phyloP scores from a whole-genome alignment of 2,329 filamentous ascomycete genomes.

The Cryoendolithus antarcticus region DNA sequence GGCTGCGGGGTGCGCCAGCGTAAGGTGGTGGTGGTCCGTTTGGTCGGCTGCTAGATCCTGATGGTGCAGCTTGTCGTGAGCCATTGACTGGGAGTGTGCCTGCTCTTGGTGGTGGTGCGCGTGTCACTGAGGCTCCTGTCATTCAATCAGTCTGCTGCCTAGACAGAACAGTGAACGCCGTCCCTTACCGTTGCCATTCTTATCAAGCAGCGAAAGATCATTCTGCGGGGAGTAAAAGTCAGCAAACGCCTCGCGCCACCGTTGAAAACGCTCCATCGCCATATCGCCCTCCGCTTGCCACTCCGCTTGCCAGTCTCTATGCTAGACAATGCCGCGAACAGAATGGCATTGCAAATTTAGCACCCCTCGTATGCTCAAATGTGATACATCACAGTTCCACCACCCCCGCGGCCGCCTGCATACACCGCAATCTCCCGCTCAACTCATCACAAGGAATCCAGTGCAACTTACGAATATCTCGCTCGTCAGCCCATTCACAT shows the following conservation, averaged over 20 bases:
- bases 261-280: constrained; percentile 25
- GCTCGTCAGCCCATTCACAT: constrained; percentile 42
- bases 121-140: constrained; percentile 8
- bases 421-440: no score
- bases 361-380: no score
- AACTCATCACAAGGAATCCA: no score
- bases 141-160: no score
- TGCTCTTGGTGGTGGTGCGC: constrained; percentile 32
- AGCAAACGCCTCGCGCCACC: constrained; percentile 30
- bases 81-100: constrained; percentile 34
- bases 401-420: no score
- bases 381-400: no score
- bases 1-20: constrained; percentile 27
- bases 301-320: no score
- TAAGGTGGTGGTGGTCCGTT: constrained; percentile 27
- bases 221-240: constrained; percentile 41
- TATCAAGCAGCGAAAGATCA: constrained; percentile 55
- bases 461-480: constrained; percentile 61
- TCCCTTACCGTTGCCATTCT: constrained; percentile 28
- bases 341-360: no score
- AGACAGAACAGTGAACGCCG: no score
- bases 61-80: constrained; percentile 53
- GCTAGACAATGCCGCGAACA: no score
- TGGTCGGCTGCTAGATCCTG: constrained; percentile 42
- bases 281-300: no score